Evolutionary conservation across 148 eudicot genomes (phyloP), one percentile per base, ranked within the genome.

Genomic region (Suaeda aralocaspica): DNA sequence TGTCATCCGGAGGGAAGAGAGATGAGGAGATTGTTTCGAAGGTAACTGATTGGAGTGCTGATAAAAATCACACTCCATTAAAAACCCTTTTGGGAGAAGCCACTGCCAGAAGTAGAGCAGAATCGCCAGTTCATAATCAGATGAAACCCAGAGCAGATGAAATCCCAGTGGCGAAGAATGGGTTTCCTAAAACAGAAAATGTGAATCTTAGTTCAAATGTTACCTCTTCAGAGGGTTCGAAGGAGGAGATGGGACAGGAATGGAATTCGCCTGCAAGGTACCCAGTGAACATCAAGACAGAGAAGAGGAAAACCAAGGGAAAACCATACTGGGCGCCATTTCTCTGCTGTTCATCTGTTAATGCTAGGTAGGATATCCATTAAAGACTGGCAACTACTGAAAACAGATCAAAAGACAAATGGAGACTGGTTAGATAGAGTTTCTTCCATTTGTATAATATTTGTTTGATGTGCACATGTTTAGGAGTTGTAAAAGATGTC

Each of bases 181-280:
- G 71, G 39, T 60, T 48, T 6, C 64, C 70, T 14, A 76, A 72
- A 34, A 74, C 74, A 10, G 87, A 73, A 67, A 74, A 67, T 51
- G 24, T 63, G 31, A 42, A 53, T 46, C 61, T 67, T 67, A 70
- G 69, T 30, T 29, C 78, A 6, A 67, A 71, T 66, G 63, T 59
- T 16, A 57, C 77, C 12, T 26, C 56, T 16, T 56, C 26, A 9
- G 61, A 68, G 58, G 59, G 63, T 25, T 56, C 67, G 12, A 57
- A 74, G 49, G 80, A 76, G 48, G 83, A 73, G 22, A 60, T 48
- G 61, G 85, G 72, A 26, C 79, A 81, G 70, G 96, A 87, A 72
- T 83, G 90, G 92, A 78, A 86, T 42, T 90, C 96, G 63, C 92
- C 90, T 1, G 90, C 92, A 55, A 80, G 81, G 68, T 83, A 82